Evolutionary conservation across 176 grass and related monocot genomes (phyloP), one percentile per base, ranked within the genome.

Genomic region (Lolium rigidum): DNA sequence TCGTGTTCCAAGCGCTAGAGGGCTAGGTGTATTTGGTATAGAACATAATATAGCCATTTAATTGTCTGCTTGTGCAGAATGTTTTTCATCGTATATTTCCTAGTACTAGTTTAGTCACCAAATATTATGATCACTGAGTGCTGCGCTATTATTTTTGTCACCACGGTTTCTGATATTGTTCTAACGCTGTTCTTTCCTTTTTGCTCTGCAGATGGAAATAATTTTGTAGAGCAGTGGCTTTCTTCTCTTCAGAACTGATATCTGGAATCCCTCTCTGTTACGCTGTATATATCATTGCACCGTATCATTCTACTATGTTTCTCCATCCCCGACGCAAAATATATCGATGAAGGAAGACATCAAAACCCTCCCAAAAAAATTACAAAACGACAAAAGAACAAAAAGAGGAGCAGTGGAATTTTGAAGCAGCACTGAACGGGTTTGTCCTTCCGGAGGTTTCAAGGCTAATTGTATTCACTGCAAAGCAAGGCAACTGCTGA

Each of bases 161-260:
- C 1, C 26, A 7, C 6, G 59, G 14, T 65, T 55, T 89, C 35
- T 77, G n/a, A 35, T 15, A n/a, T 43, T 50, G 9, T 55, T 81
- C 60, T 86, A 70, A 84, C 71, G n/a, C 2, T 70, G 16, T 84
- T 77, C 22, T 80, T 72, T 79, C 20, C 55, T 41, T 66, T 73
- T 81, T 7, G 9, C 80, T 90, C 38, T 82, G 62, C 90, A 95
- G 93, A 87, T 63, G 85, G 86, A 51, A 86, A 83, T 22, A 90
- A 85, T 86, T 90, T 92, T 86, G 91, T 92, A 80, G 83, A 92
- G 24, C 86, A 87, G 47, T 90, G 93, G 90, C 88, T 92, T 90
- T 89, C 88, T 86, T 91, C 86, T 58, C 69, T 90, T 31, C 86
- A 92, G 82, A 90, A 84, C 80, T 90, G 70, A 87, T 83, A 57